These are phyloP conservation scores for Sonneratia caseolaris DNA, from an alignment of 345 rosid species.

Conservation along the genomic window DNA sequence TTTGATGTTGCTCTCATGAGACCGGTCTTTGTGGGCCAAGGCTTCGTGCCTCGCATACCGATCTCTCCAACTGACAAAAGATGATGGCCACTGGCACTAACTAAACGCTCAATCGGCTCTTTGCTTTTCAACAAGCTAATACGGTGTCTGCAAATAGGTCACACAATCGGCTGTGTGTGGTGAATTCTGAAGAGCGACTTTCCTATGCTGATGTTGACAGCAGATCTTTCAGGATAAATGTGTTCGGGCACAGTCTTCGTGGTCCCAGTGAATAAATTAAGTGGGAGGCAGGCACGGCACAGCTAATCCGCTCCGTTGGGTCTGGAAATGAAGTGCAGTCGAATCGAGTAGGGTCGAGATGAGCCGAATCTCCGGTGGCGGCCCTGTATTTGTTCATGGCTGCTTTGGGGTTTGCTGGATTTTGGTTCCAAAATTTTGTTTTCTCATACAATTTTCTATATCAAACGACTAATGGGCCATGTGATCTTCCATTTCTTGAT, in stretches of 20 bases:
- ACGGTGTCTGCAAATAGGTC: not conserved
- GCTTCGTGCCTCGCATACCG: slow-evolving; percentile 28
- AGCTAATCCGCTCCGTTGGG: too few species aligned
- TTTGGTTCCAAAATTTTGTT: not conserved
- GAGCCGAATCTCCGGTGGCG: not conserved
- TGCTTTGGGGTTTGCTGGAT: not conserved
- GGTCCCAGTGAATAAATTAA: too few species aligned
- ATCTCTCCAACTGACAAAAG: slow-evolving; percentile 20
- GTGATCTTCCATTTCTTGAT: not conserved
- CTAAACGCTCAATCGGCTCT: not conserved
- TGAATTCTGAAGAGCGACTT: not conserved
- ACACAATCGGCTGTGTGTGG: not conserved
- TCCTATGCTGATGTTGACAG: not conserved
- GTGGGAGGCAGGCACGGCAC: too few species aligned
- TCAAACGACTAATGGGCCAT: not conserved
- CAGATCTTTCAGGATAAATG: too few species aligned
- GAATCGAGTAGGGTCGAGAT: not conserved
- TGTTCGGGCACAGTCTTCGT: too few species aligned
- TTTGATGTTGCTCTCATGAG: slow-evolving; percentile 32
- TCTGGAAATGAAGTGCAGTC: not conserved
- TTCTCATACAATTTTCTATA: not conserved
- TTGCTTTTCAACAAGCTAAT: not conserved
- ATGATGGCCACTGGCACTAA: slow-evolving; percentile 10
- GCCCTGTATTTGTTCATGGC: not conserved
- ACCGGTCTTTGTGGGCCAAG: slow-evolving; percentile 35